Base-by-base conservation (phyloP, 1,284 basidiomycete genomes). In the Megacollybia platyphylla region DNA sequence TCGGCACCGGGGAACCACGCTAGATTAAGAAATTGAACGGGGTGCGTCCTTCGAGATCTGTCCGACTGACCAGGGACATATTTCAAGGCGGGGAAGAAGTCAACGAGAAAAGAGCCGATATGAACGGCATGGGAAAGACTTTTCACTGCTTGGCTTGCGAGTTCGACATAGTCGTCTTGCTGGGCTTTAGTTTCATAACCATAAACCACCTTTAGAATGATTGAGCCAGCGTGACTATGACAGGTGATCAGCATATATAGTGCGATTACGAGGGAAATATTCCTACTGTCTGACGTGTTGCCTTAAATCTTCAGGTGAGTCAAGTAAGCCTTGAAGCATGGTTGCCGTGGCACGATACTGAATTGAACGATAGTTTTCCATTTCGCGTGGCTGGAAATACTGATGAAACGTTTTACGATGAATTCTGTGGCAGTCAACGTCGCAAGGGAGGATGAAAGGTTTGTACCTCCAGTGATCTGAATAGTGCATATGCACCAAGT, bases 341-440 rank as follows among this genome's bases (percentile, higher is more conserved):
- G 17, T 7, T 9, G 24, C 10, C 10, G 18, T 30, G 8, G 39
- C 38, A 2, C n/a, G 5, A n/a, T 15, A 11, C 28, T 40, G 43
- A 4, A 35, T 28, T 18, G 17, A 6, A 9, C 36, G 36, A 24
- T 44, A 40, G 13, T 28, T 31, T 5, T 13, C 7, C 9, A 44
- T 35, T n/a, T 13, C 38, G 17, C 39, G 30, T 15, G 37, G 43
- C 17, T 44, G 43, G 10, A 44, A 44, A 15, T 44, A 36, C 18
- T 44, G 43, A 31, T 44, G 42, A 31, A 44, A 44, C 4, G 27
- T 44, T n/a, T 27, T 27, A 11, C 42, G 42, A 28, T 38, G 36
- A 18, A 44, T 17, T 10, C 42, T 28, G 15, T 8, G 32, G 15
- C 28, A 30, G 7, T 30, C 28, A 20, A 8, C 26, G 11, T 15